Percentiles rank a stretch among this genome's conserved stretches.
phyloP scores from a whole-genome alignment of 768 basidiomycete genomes.

The Tubosaeta sp. region DNA sequence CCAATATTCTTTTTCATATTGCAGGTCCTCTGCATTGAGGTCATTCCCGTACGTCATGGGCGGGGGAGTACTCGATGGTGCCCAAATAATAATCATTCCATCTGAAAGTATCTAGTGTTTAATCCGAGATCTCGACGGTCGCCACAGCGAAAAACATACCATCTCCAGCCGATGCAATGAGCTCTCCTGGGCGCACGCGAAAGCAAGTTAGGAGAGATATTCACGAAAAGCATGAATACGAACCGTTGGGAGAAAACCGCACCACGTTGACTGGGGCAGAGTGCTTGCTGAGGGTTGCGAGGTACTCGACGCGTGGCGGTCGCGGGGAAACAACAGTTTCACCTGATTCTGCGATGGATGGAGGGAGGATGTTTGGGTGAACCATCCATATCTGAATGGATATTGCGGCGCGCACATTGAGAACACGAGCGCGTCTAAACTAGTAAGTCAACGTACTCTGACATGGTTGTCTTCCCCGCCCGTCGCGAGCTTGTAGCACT shows the following conservation, averaged over 20 bases:
- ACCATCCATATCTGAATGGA: conserved; percentile 82
- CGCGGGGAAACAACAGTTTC: conserved; percentile 38
- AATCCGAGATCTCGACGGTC: conserved; percentile 1
- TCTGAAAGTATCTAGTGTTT: conserved; percentile 43
- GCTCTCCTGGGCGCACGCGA: conserved; percentile 56
- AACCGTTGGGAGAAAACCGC: conserved; percentile 92
- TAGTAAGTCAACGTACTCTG: conserved; percentile 57
- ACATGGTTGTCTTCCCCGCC: conserved; percentile 97
- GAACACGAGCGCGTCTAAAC: conserved; percentile 9
- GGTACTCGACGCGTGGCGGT: conserved; percentile 90
- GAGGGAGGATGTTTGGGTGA: conserved; percentile 81
- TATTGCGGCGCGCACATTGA: conserved; percentile 7
- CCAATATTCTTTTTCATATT: conserved; percentile 95
- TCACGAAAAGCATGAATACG: conserved; percentile 16
- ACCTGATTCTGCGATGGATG: conserved; percentile 42
- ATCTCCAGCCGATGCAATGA: conserved; percentile 95
- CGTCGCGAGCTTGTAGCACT: conserved; percentile 89
- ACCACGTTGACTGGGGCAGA: conserved; percentile 96
- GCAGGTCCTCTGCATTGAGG: conserved; percentile 68
- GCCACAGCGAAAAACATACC: conserved; percentile 47
- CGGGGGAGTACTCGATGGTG: conserved; percentile 70
- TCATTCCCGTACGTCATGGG: conserved; percentile 80
- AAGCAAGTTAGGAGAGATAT: conserved; percentile 1
- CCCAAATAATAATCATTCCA: conserved; percentile 97
- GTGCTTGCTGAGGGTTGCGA: conserved; percentile 89